Evolutionary conservation across 2,329 filamentous ascomycete species (phyloP), one percentile per base, ranked within the genome.

Genomic region (Botrytis deweyae): DNA sequence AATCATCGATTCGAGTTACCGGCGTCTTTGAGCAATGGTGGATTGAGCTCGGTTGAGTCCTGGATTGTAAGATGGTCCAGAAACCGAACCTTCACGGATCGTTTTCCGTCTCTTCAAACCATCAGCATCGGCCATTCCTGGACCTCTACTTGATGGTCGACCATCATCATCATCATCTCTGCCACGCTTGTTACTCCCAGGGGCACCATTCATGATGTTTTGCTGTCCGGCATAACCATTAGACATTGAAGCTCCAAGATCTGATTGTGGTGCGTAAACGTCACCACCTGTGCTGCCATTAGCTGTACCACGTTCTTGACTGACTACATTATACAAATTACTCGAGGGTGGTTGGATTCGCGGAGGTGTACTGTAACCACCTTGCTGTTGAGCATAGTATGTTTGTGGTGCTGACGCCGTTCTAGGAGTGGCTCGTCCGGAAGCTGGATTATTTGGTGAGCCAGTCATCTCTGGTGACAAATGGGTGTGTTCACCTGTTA

Each of bases 271-370:
- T 49, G 89, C 88, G 81, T 97, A 97, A 10, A 91, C 88, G 77
- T 97, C 93, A 68, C 87, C 87, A 33, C 87, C 84, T 20, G 89
- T 83, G 44, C 86, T 87, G n/a, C 91, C 91, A 77, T 93, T 93
- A 29, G 88, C 85, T 18, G 89, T 83, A 44, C 86, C 89, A 40
- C 93, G 89, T 74, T 93, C 92, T 81, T 93, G 94, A 81, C 92
- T 95, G 85, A 97, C 94, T 76, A 97, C 92, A 82, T 91, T 97
- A 86, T 97, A 97, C 69, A 97, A 85, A 81, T 90, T 97, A 85
- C 93, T 95, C 0, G 93, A 91, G 5, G 92, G 88, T 74, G 90
- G 86, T 73, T 87, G 85, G 14, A 88, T 86, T 61, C 94, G 91
- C 36, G 94, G 94, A 67, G 95, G 92, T 0, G 93, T 95, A 81